Percentiles rank a stretch among this genome's conserved stretches.
Evolutionary conservation across 2,329 filamentous ascomycete species (phyloP).

Genomic region (Conoideocrella luteorostrata): DNA sequence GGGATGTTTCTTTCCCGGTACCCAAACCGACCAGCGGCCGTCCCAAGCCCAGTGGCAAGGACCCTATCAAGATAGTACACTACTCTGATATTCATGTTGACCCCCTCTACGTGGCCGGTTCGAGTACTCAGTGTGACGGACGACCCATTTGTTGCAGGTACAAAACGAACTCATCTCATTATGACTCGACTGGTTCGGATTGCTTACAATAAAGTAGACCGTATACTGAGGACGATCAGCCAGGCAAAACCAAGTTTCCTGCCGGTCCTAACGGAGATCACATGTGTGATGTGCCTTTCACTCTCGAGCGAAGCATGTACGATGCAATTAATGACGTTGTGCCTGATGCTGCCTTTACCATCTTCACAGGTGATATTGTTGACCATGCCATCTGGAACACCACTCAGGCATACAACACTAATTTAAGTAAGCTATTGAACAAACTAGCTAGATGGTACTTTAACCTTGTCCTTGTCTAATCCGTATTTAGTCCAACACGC

Average conservation of each 20-base stretch:
- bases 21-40: slow-evolving; percentile 30
- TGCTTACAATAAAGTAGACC: slow-evolving; percentile 23
- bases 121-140: slow-evolving; percentile 44
- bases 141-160: slow-evolving; percentile 54
- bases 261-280: slow-evolving; percentile 47
- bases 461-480: too few relatives aligned
- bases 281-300: slow-evolving; percentile 45
- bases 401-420: slow-evolving; percentile 24
- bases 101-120: slow-evolving; percentile 44
- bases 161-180: slow-evolving; percentile 6
- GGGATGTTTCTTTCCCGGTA: slow-evolving; percentile 37
- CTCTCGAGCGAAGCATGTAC: slow-evolving; percentile 50
- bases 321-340: slow-evolving; percentile 39
- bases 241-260: slow-evolving; percentile 41
- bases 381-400: slow-evolving; percentile 47
- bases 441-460: too few relatives aligned
- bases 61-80: slow-evolving; percentile 49
- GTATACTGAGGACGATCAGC: slow-evolving; percentile 39
- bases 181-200: not conserved
- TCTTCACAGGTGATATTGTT: slow-evolving; percentile 55
- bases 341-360: slow-evolving; percentile 43
- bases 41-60: slow-evolving; percentile 35
- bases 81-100: slow-evolving; percentile 57
- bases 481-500: slow-evolving; percentile 32
- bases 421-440: slow-evolving; percentile 20